These are phyloP conservation scores for Mortierella sp. DNA, from an alignment of 371 early-diverging fungal genomes.

Conservation along the genomic window DNA sequence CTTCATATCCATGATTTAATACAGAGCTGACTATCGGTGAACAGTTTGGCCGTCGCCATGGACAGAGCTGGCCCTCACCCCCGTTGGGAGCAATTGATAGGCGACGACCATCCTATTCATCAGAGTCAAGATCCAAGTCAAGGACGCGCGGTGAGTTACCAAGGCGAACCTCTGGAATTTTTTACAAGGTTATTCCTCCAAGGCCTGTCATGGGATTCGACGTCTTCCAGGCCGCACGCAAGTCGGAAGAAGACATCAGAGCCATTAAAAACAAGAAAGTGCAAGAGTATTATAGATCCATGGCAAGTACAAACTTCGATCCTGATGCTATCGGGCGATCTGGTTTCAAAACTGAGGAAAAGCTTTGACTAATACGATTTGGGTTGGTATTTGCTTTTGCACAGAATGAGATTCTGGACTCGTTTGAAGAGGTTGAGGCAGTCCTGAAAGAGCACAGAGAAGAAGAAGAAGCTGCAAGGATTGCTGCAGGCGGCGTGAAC, in stretches of 20 bases:
- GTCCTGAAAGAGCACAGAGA: constrained; percentile 41
- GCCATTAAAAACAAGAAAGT: constrained; percentile 21
- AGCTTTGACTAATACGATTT: too few species aligned
- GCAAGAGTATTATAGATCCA: constrained; percentile 37
- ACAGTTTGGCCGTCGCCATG: constrained; percentile 50
- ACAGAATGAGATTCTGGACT: constrained; percentile 42
- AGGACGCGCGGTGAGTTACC: constrained; percentile 13
- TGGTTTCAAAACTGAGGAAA: too few species aligned
- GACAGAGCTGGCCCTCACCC: constrained; percentile 39
- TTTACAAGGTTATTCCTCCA: constrained; percentile 33
- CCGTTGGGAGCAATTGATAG: background rate
- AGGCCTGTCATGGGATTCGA: constrained; percentile 22
- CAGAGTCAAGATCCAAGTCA: constrained; percentile 25
- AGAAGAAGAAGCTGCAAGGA: constrained; percentile 15
- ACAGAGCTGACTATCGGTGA: constrained; percentile 36
- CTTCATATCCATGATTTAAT: constrained; percentile 12
- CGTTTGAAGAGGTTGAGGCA: constrained; percentile 50
- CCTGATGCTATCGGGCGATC: background rate
- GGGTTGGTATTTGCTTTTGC: background rate
- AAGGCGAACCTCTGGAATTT: constrained; percentile 13
- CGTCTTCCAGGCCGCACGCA: constrained; percentile 35
- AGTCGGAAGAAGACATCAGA: constrained; percentile 31
- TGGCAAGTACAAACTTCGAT: constrained; percentile 15
- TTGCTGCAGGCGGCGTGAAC: background rate
- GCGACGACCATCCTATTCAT: constrained; percentile 21